phyloP scores from a whole-genome alignment of 345 rosid species.

The Salix koriyanagi region DNA sequence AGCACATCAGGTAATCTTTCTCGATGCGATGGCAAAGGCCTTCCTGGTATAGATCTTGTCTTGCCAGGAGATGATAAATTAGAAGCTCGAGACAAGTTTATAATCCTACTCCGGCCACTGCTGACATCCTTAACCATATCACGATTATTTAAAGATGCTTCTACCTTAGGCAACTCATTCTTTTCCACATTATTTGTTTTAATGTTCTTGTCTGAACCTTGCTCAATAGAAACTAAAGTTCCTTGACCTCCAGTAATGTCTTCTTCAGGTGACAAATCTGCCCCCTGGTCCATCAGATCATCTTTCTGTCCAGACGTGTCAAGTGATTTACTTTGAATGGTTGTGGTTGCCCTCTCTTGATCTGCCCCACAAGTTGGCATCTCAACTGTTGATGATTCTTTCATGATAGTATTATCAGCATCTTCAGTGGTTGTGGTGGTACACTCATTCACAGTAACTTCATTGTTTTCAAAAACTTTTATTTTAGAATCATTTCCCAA shows the following conservation, averaged over 20 bases:
- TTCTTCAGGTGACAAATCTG: slow-evolving; percentile 32
- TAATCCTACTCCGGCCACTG: slow-evolving; percentile 49
- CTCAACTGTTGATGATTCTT: slow-evolving; percentile 28
- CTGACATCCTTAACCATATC: slow-evolving; percentile 37
- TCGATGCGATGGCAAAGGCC: slow-evolving; percentile 40
- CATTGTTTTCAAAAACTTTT: slow-evolving; percentile 28
- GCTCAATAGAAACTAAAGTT: slow-evolving; percentile 27
- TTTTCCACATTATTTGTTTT: slow-evolving; percentile 34
- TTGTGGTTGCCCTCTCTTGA: slow-evolving; percentile 12
- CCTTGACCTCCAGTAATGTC: slow-evolving; percentile 30
- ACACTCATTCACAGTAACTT: slow-evolving; percentile 16
- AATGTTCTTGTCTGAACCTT: slow-evolving; percentile 30
- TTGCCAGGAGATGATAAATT: slow-evolving; percentile 42
- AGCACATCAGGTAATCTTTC: slow-evolving; percentile 57
- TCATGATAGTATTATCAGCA: slow-evolving; percentile 23
- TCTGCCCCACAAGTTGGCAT: slow-evolving; percentile 24
- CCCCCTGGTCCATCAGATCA: slow-evolving; percentile 19
- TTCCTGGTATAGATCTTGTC: slow-evolving; percentile 42
- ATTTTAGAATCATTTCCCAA: slow-evolving; percentile 25
- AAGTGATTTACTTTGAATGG: slow-evolving; percentile 19
- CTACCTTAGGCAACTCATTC: slow-evolving; percentile 35
- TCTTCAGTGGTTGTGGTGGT: slow-evolving; percentile 9
- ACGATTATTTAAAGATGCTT: slow-evolving; percentile 33
- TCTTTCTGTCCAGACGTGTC: slow-evolving; percentile 29
- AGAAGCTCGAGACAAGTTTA: slow-evolving; percentile 51